A percentile compares a stretch with the other conserved stretches of the same genome.
phyloP scores from a whole-genome alignment of 352 stramenopile species.

The Pythium inflatum region DNA sequence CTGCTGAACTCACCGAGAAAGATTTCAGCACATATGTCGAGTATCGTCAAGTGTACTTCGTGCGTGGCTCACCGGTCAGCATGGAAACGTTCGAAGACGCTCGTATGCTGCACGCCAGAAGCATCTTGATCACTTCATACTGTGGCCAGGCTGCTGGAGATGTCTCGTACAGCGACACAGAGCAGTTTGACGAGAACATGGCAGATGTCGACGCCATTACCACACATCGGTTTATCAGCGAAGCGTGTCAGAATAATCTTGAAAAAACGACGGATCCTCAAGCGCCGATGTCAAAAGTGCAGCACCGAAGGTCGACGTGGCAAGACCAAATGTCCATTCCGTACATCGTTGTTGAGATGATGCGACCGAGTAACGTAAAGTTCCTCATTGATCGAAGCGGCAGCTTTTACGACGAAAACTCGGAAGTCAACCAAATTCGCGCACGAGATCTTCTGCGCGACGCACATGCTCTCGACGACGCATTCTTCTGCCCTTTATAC shows the following conservation, averaged over 20 bases:
- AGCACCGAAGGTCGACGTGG: slow-evolving; percentile 16
- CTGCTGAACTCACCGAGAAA: slow-evolving; percentile 49
- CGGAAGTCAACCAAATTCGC: slow-evolving; percentile 39
- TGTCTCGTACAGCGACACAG: slow-evolving; percentile 34
- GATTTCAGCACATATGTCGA: slow-evolving; percentile 50
- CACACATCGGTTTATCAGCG: slow-evolving; percentile 75
- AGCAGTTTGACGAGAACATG: slow-evolving; percentile 73
- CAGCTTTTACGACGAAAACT: slow-evolving; percentile 49
- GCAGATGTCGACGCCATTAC: slow-evolving; percentile 78
- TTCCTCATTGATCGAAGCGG: slow-evolving; percentile 63
- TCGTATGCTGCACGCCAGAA: slow-evolving; percentile 58
- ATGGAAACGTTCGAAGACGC: slow-evolving; percentile 61
- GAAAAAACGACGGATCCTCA: slow-evolving; percentile 18
- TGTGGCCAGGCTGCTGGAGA: slow-evolving; percentile 39
- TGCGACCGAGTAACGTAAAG: slow-evolving; percentile 72
- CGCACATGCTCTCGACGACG: slow-evolving; percentile 57
- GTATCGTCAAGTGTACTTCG: slow-evolving; percentile 65
- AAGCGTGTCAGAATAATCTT: slow-evolving; percentile 57
- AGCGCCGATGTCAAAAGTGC: background rate
- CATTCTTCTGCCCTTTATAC: slow-evolving; percentile 62
- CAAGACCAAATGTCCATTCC: slow-evolving; percentile 31
- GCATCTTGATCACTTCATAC: slow-evolving; percentile 76
- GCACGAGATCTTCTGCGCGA: slow-evolving; percentile 56
- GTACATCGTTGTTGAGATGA: slow-evolving; percentile 74
- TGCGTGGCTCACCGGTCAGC: slow-evolving; percentile 66